Percentiles rank a stretch among this genome's conserved stretches.
Evolutionary conservation across 225 moss, liverwort and hornwort species (phyloP).

Genomic region (Climacium dendroides): DNA sequence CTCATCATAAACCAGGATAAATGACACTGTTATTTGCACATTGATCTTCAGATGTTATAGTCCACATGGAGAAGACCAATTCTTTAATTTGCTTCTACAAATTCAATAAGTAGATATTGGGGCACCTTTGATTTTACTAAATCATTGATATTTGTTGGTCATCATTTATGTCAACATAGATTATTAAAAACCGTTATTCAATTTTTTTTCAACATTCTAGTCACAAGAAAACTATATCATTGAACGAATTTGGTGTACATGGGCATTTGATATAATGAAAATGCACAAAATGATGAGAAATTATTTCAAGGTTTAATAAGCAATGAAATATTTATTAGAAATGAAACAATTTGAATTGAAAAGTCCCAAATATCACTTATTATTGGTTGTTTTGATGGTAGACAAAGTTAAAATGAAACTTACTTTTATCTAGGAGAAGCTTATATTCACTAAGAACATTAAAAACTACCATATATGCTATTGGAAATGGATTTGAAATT

Average conservation of each 20-base stretch:
- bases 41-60: neutral
- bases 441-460: too few species aligned
- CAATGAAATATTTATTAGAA: neutral
- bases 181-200: neutral
- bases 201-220: neutral
- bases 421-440: fast-evolving
- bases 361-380: fast-evolving
- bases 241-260: neutral
- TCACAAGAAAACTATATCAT: neutral
- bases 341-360: neutral
- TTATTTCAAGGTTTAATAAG: neutral
- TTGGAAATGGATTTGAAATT: neutral
- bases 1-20: neutral
- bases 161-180: neutral
- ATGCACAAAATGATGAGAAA: neutral
- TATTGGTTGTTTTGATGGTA: neutral
- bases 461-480: too few species aligned
- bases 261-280: neutral
- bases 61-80: too few species aligned
- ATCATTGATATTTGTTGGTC: neutral
- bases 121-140: neutral
- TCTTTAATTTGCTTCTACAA: neutral
- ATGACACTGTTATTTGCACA: neutral
- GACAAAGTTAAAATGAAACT: neutral
- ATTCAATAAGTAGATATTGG: too few species aligned